Conservation (phyloP, 306 rosid species). For the Lathyrus oleraceus region DNA sequence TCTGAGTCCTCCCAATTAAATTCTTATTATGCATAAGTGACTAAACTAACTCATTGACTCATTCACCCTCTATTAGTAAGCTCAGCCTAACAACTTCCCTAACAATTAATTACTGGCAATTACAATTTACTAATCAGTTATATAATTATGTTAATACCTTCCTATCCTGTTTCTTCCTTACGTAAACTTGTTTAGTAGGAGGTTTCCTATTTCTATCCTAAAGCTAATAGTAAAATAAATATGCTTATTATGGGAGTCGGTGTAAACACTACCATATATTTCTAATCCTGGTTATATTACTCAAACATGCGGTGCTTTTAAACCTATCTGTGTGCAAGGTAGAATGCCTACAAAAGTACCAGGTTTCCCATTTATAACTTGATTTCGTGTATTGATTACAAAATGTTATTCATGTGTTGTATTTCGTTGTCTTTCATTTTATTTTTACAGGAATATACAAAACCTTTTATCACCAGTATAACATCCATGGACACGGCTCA, state of each 20-base stretch:
- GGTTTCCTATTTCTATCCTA: not conserved
- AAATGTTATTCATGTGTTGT: conserved; percentile 12
- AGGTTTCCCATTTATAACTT: not conserved
- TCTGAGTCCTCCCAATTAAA: not conserved
- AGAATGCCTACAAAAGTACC: not conserved
- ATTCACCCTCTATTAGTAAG: not conserved
- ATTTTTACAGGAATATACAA: conserved; percentile 61
- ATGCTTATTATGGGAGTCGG: not conserved
- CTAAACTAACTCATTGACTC: not conserved
- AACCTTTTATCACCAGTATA: conserved; percentile 68
- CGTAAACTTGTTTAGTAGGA: not conserved
- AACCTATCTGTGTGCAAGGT: conserved; percentile 5
- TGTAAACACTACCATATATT: conserved; percentile 1
- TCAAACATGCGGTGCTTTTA: conserved; percentile 13
- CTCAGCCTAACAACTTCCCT: not conserved
- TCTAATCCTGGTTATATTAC: not conserved
- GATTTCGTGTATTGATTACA: conserved; percentile 19
- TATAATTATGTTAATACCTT: not conserved
- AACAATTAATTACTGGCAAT: not conserved
- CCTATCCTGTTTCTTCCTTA: not conserved
- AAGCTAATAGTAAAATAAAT: not conserved
- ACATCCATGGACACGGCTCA: conserved; percentile 60
- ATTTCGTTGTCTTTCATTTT: conserved; percentile 10
- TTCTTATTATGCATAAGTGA: not conserved
- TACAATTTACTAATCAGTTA: not conserved